Evolutionary conservation across 2,329 filamentous ascomycete species (phyloP).

Genomic region (Elsinoe fawcettii): DNA sequence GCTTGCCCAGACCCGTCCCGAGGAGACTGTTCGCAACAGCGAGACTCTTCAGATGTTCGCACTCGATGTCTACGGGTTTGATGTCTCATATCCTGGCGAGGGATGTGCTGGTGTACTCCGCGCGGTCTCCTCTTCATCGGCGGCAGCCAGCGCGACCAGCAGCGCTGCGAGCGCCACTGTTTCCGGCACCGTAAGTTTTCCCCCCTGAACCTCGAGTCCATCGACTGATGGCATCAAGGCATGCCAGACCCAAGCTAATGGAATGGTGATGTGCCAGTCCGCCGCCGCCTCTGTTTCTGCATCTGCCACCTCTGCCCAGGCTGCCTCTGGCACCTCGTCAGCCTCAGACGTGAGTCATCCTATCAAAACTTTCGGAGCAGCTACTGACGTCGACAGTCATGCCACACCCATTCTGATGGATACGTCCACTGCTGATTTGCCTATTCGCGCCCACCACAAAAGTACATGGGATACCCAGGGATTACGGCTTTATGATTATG

Average conservation of each 20-base stretch:
- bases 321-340: constrained; percentile 43
- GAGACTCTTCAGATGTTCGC: constrained; percentile 62
- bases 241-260: constrained; percentile 9
- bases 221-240: constrained; percentile 16
- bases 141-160: constrained; percentile 16
- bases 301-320: constrained; percentile 15
- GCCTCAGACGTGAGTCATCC: background rate
- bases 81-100: constrained; percentile 55
- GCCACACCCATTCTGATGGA: constrained; percentile 25
- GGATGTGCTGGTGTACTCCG: constrained; percentile 49
- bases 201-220: constrained; percentile 14
- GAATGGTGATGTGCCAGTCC: constrained; percentile 11
- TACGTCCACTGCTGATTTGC: constrained; percentile 22
- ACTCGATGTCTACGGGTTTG: constrained; percentile 58
- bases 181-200: constrained; percentile 15
- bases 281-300: constrained; percentile 10
- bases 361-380: background rate
- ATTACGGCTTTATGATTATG: constrained; percentile 11
- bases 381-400: constrained; percentile 27
- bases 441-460: background rate
- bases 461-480: constrained; percentile 9
- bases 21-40: constrained; percentile 49
- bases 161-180: constrained; percentile 12
- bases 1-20: constrained; percentile 44
- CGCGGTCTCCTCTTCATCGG: constrained; percentile 15